phyloP scores from a whole-genome alignment of 139 green algal genomes.

The Chlamydomonas applanata region DNA sequence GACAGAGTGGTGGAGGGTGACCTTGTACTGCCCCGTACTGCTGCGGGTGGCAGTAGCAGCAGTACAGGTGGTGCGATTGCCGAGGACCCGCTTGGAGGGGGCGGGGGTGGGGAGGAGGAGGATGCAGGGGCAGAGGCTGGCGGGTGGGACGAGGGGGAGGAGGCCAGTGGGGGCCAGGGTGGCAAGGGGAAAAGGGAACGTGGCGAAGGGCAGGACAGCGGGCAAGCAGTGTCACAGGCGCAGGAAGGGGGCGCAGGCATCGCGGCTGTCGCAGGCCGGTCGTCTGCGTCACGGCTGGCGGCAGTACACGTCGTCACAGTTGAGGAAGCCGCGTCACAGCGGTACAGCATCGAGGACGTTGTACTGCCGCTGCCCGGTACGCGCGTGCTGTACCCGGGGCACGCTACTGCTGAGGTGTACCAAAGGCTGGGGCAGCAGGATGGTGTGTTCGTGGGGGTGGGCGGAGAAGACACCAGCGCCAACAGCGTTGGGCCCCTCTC shows the following conservation, averaged over 20 bases:
- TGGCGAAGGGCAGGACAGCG: background rate
- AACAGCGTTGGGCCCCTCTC: slow-evolving; percentile 47
- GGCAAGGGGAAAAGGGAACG: slow-evolving; percentile 1
- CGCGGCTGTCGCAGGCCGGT: background rate
- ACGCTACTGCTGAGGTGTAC: slow-evolving; percentile 53
- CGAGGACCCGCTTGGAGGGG: background rate
- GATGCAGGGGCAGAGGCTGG: slow-evolving; percentile 15
- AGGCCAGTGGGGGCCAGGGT: background rate
- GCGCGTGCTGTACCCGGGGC: slow-evolving; percentile 37
- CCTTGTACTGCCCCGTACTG: slow-evolving; percentile 53
- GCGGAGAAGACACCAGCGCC: slow-evolving; percentile 1
- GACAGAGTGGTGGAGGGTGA: slow-evolving; percentile 66
- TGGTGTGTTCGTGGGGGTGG: slow-evolving; percentile 12
- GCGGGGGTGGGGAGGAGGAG: slow-evolving; percentile 10
- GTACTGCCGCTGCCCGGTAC: slow-evolving; percentile 87
- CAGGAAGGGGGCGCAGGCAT: background rate
- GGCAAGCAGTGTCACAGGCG: no score
- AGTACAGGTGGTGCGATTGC: slow-evolving; percentile 9
- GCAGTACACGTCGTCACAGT: slow-evolving; percentile 71
- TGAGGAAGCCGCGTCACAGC: slow-evolving; percentile 55
- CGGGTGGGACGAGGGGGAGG: background rate
- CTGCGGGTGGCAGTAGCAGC: background rate
- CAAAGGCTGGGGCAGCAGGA: background rate
- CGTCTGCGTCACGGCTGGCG: slow-evolving; percentile 25
- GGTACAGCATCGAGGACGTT: slow-evolving; percentile 73